Base-by-base conservation (phyloP, 495 filamentous ascomycete species). In the Chaetomium tenue region DNA sequence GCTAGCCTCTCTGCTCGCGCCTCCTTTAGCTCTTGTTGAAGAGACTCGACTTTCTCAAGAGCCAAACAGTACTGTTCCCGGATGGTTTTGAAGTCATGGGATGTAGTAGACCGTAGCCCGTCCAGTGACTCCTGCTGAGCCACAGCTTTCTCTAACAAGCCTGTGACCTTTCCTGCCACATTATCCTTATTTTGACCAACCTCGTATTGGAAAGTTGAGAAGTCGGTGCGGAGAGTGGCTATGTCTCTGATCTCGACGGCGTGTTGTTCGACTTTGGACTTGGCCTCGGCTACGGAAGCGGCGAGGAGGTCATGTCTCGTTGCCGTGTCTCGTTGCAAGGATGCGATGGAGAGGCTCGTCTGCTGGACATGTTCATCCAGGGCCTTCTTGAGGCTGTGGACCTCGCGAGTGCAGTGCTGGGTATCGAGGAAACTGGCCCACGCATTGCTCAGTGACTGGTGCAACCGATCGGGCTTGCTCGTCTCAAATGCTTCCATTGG, bases 361-460 rank as follows among this genome's bases (percentile, higher is more conserved):
- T 71, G 47, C 3, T 53, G 60, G 20, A 57, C 33, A 3, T 72
- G 63, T 0, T 66, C 67, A 9, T 65, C 66, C 25, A 73, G 50
- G 8, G 61, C 18, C 39, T 54, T 66, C 44, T 50, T 69, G 33
- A 74, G 40, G 37, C 47, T 47, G 16, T 22, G 25, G 33, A 75
- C 33, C 40, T 73, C 70, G 9, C 62, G 48, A 39, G 37, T 65
- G 59, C 55, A 70, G 40, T 75, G 64, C 44, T 72, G 71, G 25
- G 69, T 64, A n/a, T 44, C 53, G 50, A 75, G 65, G 46, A 70
- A 75, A 42, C 60, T 64, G 42, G 66, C 40, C 72, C 72, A 75
- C 15, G 57, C 60, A 64, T 23, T 68, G 66, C 56, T 50, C 16
- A 72, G 54, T 1, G 68, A 64, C 18, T 63, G 55, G n/a, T 67